Base-by-base conservation (phyloP, 2,329 filamentous ascomycete genomes). In the Colletotrichum endophyticum region DNA sequence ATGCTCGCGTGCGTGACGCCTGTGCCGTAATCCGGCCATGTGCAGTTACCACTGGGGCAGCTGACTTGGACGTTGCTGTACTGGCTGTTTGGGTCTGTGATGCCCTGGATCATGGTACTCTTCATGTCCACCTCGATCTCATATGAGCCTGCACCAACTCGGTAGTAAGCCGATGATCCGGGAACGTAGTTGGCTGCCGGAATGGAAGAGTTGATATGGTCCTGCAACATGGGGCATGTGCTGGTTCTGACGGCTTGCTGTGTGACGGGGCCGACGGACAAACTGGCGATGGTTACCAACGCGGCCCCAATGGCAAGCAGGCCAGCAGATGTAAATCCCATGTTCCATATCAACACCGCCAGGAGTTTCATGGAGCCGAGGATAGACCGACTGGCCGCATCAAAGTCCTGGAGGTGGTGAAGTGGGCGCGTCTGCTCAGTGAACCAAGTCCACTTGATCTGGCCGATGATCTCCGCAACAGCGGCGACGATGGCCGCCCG, bases 361-460 rank as follows among this genome's bases (percentile, higher is more conserved):
- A 83, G 66, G n/a, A 84, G 73, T 19, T 73, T 77, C 19, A 83
- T 22, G 34, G 81, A 82, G 0, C 82, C 82, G 8, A 80, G 69
- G 6, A 81, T 66, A 13, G 81, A 80, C 6, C 83, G 79, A n/a
- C 81, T 83, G 3, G 82, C 83, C 5, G 78, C 76, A 59, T 84
- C 82, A 27, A 84, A 84, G 62, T 80, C 79, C 36, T 84, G 79
- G 6, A 84, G 77, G 34, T 84, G 79, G 59, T 78, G 77, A 8
- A 84, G 73, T 1, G 81, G 80, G 19, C 81, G 79, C 3, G 77
- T 77, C 6, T 78, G 77, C 44, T 80, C 75, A 16, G 81, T 76
- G 66, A 84, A 83, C 81, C 82, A 83, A 2, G 70, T 73, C 82
- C 82, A 84, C 49, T 84, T 84, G 64, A 80, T 76, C 72, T 84